phyloP scores from a whole-genome alignment of 1,284 basidiomycete species.

The Marasmius tenuissimus region DNA sequence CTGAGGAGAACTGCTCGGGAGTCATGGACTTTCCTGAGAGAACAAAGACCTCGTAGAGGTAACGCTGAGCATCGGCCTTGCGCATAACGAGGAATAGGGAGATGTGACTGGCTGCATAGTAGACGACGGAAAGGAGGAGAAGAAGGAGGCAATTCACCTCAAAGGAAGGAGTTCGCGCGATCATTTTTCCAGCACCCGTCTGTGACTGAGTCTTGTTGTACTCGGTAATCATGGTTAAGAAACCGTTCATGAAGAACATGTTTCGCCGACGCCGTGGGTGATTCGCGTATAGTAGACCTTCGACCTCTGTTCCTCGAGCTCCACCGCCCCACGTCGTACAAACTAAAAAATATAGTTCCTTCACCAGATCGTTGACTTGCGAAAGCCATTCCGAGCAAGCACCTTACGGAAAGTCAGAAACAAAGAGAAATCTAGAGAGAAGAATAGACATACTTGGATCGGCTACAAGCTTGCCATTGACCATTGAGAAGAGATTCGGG shows the following conservation, averaged over 20 bases:
- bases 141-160: constrained; percentile 1
- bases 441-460: too few relatives aligned
- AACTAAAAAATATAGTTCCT: background rate
- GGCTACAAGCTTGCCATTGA: background rate
- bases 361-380: constrained; percentile 4
- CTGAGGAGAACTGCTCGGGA: background rate
- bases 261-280: background rate
- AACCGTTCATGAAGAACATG: constrained; percentile 12
- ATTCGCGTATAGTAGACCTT: constrained; percentile 8
- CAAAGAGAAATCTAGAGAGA: too few relatives aligned
- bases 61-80: background rate
- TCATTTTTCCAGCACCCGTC: constrained; percentile 1
- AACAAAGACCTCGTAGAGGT: constrained; percentile 11
- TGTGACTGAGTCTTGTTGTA: constrained; percentile 11
- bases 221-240: constrained; percentile 14
- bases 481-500: background rate
- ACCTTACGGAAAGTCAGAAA: background rate
- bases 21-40: background rate
- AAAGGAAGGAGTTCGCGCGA: constrained; percentile 4
- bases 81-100: background rate
- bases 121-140: background rate
- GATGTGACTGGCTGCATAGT: constrained; percentile 3
- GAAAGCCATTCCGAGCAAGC: constrained; percentile 6
- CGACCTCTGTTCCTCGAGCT: constrained; percentile 13
- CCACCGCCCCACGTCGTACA: constrained; percentile 12